These are phyloP conservation scores for Fusarium annulatum DNA, from an alignment of 2,329 filamentous ascomycete species.

Conservation along the genomic window DNA sequence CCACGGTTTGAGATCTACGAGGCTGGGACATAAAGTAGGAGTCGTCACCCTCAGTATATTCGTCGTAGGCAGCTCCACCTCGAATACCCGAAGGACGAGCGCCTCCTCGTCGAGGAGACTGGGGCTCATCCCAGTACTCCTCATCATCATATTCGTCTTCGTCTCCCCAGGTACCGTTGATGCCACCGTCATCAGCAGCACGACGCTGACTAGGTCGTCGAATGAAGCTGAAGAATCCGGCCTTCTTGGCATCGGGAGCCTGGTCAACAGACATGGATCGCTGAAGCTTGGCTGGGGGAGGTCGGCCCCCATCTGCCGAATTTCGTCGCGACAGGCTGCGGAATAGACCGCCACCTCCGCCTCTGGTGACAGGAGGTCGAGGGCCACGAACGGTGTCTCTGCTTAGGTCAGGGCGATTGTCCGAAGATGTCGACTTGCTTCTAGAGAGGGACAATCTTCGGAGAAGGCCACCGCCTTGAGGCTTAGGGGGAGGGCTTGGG, in stretches of 20 bases:
- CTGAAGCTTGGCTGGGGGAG: conserved; percentile 54
- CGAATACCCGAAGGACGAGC: conserved; percentile 49
- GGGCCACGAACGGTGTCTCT: conserved; percentile 55
- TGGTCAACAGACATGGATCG: conserved; percentile 72
- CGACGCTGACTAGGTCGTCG: conserved; percentile 54
- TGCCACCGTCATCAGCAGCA: conserved; percentile 58
- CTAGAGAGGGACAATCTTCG: conserved; percentile 57
- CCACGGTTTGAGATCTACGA: conserved; percentile 47
- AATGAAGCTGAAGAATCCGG: conserved; percentile 56
- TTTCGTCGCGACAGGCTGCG: conserved; percentile 56
- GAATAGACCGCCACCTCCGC: conserved; percentile 55
- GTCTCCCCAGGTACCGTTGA: conserved; percentile 65
- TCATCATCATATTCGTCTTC: conserved; percentile 51
- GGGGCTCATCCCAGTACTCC: conserved; percentile 40
- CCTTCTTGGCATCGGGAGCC: conserved; percentile 58
- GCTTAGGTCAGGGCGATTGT: conserved; percentile 52
- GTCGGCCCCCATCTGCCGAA: conserved; percentile 50
- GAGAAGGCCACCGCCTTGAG: conserved; percentile 54
- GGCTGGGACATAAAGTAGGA: conserved; percentile 63
- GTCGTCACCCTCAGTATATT: conserved; percentile 68
- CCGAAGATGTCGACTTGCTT: conserved; percentile 51
- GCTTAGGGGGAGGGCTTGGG: conserved; percentile 51
- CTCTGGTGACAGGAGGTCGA: conserved; percentile 60
- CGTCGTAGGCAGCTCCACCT: conserved; percentile 57
- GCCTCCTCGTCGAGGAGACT: conserved; percentile 34